Conservation (phyloP, 331 rosid genomes). For the Quercus lobata region DNA sequence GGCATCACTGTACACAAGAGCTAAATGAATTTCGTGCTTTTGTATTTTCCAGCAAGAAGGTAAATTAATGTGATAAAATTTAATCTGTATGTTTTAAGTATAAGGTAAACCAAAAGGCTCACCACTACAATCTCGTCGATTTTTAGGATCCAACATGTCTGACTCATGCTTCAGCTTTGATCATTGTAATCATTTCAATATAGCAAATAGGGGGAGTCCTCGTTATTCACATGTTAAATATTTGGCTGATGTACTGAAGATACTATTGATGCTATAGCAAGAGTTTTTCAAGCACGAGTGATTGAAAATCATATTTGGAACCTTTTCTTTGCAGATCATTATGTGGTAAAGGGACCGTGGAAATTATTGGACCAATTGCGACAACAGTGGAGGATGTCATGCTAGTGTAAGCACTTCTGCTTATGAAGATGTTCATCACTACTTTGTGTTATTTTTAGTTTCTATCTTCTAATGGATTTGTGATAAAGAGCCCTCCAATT, state of each 20-base stretch:
- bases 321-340: conserved; percentile 50
- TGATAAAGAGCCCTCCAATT: not conserved
- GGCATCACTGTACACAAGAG: not conserved
- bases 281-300: not conserved
- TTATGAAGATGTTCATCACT: not conserved
- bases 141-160: not conserved
- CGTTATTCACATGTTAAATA: not conserved
- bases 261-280: not conserved
- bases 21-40: not conserved
- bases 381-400: conserved; percentile 85
- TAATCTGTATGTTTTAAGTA: not conserved
- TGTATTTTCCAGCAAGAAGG: not conserved
- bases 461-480: not conserved
- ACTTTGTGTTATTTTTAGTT: not conserved
- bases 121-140: not conserved
- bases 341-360: conserved; percentile 86
- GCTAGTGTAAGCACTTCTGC: conserved; percentile 69
- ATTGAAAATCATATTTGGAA: conserved; percentile 5
- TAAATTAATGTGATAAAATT: not conserved
- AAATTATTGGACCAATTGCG: conserved; percentile 93
- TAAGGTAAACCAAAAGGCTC: not conserved
- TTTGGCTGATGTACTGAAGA: not conserved
- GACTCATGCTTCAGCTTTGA: not conserved
- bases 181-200: not conserved
- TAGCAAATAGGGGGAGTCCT: not conserved